Percentiles rank a stretch among this genome's conserved stretches.
Evolutionary conservation across 495 filamentous ascomycete species (phyloP).

Genomic region (Aspergillus homomorphus): DNA sequence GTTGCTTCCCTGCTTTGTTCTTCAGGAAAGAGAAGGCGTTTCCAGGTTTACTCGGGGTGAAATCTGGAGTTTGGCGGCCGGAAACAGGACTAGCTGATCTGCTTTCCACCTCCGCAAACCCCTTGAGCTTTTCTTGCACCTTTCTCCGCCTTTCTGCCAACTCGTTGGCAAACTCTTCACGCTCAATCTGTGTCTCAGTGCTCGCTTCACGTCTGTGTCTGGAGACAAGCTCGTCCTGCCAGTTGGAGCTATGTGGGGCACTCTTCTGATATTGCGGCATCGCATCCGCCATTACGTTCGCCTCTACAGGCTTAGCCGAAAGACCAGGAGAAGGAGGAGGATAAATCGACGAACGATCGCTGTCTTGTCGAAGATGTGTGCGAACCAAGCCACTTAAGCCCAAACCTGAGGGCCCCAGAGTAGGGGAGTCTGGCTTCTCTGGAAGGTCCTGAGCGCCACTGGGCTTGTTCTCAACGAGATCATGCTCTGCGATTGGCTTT

Average conservation of each 20-base stretch:
- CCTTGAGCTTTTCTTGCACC: slow-evolving; percentile 78
- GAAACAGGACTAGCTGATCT: slow-evolving; percentile 50
- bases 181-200: slow-evolving; percentile 61
- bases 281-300: neutral
- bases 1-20: slow-evolving; percentile 62
- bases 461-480: slow-evolving; percentile 14
- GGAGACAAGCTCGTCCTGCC: slow-evolving; percentile 32
- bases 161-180: slow-evolving; percentile 76
- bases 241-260: slow-evolving; percentile 30
- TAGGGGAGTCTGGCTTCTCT: slow-evolving; percentile 72
- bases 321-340: slow-evolving; percentile 46
- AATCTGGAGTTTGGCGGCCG: slow-evolving; percentile 46
- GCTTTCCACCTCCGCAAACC: slow-evolving; percentile 64
- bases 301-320: slow-evolving; percentile 13
- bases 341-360: slow-evolving; percentile 76
- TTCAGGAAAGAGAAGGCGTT: slow-evolving; percentile 68
- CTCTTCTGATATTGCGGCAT: neutral
- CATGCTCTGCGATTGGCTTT: slow-evolving; percentile 43
- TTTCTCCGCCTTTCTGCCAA: slow-evolving; percentile 72
- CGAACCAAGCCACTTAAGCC: slow-evolving; percentile 80
- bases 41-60: slow-evolving; percentile 38
- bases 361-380: slow-evolving; percentile 80
- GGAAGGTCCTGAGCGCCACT: slow-evolving; percentile 20
- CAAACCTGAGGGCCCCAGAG: slow-evolving; percentile 61
- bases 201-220: slow-evolving; percentile 53